phyloP scores from a whole-genome alignment of 768 basidiomycete species.

The Agrocybe praecox region DNA sequence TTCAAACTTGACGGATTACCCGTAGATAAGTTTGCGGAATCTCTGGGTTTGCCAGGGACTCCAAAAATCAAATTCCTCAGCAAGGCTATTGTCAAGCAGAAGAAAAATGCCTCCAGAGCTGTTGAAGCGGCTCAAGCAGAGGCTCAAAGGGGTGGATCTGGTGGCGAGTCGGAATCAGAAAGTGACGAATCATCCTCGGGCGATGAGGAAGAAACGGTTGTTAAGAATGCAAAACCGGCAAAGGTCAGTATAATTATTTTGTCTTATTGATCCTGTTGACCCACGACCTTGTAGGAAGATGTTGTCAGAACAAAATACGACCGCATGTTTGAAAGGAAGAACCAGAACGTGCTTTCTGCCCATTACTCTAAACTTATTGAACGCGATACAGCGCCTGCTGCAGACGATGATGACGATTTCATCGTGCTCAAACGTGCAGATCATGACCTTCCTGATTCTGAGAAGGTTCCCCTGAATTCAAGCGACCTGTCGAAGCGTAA shows the following conservation, averaged over 20 bases:
- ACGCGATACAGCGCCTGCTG: constrained; percentile 46
- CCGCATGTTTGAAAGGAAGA: constrained; percentile 96
- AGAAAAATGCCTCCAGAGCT: constrained; percentile 71
- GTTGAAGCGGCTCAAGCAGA: constrained; percentile 37
- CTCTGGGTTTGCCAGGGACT: constrained; percentile 90
- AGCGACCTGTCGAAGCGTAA: constrained; percentile 85
- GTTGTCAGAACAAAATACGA: constrained; percentile 91
- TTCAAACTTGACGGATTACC: constrained; percentile 88
- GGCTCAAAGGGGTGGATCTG: constrained; percentile 13
- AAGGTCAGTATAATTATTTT: constrained; percentile 38
- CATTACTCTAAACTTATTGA: constrained; percentile 91
- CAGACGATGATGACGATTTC: constrained; percentile 76
- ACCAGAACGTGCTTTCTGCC: constrained; percentile 87
- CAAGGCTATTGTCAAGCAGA: constrained; percentile 66
- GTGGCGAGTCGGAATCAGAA: constrained; percentile 13
- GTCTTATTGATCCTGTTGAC: not conserved
- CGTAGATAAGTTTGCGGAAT: constrained; percentile 81
- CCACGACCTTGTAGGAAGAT: constrained; percentile 26
- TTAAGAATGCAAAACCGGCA: constrained; percentile 27
- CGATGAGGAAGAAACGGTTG: constrained; percentile 28
- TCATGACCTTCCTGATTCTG: constrained; percentile 61
- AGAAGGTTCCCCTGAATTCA: constrained; percentile 28
- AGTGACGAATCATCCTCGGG: constrained; percentile 14
- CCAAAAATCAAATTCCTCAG: constrained; percentile 92
- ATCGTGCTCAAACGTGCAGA: constrained; percentile 92